A percentile compares a stretch with the other conserved stretches of the same genome.
Conservation (phyloP, 306 rosid species). For the Datisca glomerata region DNA sequence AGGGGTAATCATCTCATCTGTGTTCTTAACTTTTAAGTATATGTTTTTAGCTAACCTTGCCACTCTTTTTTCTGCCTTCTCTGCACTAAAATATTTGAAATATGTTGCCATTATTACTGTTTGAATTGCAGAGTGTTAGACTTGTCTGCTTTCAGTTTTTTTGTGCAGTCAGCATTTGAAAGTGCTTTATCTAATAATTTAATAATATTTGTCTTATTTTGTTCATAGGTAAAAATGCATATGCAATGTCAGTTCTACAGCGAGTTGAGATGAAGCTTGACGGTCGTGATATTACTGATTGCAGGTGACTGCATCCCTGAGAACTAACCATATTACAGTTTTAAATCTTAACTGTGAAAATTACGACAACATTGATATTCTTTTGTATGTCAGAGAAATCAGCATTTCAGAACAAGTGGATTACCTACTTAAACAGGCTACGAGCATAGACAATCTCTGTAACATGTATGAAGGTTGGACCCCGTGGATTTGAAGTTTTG, state of each 20-base stretch:
- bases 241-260: constrained; percentile 70
- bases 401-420: constrained; percentile 80
- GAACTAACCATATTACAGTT: too few species aligned
- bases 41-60: too few species aligned
- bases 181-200: neutral
- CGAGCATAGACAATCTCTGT: constrained; percentile 86
- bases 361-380: constrained; percentile 12
- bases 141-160: too few species aligned
- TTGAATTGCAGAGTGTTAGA: too few species aligned
- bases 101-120: too few species aligned
- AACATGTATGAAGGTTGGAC: constrained; percentile 99
- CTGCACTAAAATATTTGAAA: too few species aligned
- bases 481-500: constrained; percentile 83
- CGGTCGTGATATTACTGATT: constrained; percentile 61
- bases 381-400: constrained; percentile 54
- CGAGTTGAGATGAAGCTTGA: constrained; percentile 86
- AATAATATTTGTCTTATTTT: constrained; percentile 2
- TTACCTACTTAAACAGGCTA: constrained; percentile 87
- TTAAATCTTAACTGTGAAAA: too few species aligned
- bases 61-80: too few species aligned
- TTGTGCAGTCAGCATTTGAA: too few species aligned
- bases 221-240: constrained; percentile 64
- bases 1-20: constrained; percentile 41
- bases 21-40: neutral
- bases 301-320: constrained; percentile 58